Conservation (phyloP, 768 basidiomycete species). For the Boletus subparvulus region DNA sequence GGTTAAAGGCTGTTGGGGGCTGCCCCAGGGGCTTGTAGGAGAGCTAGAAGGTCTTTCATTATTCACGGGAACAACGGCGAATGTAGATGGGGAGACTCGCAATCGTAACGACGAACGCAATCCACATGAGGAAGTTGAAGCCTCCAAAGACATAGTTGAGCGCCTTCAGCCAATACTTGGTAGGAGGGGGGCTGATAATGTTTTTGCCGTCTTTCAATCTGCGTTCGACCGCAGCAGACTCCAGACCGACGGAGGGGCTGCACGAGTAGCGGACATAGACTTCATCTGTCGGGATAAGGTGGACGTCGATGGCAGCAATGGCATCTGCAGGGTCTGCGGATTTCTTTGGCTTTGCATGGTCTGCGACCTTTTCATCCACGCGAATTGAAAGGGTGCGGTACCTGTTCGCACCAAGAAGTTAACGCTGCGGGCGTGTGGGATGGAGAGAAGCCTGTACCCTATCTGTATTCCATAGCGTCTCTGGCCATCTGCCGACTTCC, state of each 20-base stretch:
- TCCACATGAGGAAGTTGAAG: slow-evolving; percentile 57
- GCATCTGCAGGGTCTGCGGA: slow-evolving; percentile 37
- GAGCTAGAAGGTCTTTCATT: slow-evolving; percentile 36
- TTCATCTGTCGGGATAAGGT: slow-evolving; percentile 41
- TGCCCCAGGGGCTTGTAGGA: slow-evolving; percentile 52
- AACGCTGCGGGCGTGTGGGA: not conserved
- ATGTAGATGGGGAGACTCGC: slow-evolving; percentile 27
- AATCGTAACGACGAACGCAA: slow-evolving; percentile 49
- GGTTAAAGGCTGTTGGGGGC: slow-evolving; percentile 43
- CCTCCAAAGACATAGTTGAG: slow-evolving; percentile 57
- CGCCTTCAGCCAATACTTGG: slow-evolving; percentile 49
- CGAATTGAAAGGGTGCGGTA: slow-evolving; percentile 49
- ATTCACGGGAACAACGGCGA: not conserved
- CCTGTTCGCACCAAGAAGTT: slow-evolving; percentile 14
- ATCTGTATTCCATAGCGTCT: slow-evolving; percentile 34
- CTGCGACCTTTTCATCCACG: slow-evolving; percentile 33
- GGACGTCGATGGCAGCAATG: slow-evolving; percentile 49
- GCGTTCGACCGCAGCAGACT: slow-evolving; percentile 42
- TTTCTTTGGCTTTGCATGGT: slow-evolving; percentile 15
- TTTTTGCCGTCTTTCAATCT: slow-evolving; percentile 45
- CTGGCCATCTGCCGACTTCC: slow-evolving; percentile 17
- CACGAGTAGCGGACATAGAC: slow-evolving; percentile 45
- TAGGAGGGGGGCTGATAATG: slow-evolving; percentile 47
- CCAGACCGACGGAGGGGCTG: slow-evolving; percentile 47
- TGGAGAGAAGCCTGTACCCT: slow-evolving; percentile 10